phyloP scores from a whole-genome alignment of 257 asterid species.

The Penstemon eatonii region DNA sequence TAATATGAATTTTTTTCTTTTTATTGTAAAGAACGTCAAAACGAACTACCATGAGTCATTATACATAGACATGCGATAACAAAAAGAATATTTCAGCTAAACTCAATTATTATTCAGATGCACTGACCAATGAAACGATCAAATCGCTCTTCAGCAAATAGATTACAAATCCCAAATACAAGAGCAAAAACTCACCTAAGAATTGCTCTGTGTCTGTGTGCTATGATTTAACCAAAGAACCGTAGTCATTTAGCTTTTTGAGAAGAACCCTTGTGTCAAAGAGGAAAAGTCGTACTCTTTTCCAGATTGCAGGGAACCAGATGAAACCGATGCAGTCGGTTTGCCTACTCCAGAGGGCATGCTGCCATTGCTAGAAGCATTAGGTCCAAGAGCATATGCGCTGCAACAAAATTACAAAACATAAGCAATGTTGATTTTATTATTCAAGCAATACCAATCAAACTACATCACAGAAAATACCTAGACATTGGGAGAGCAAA shows the following conservation, averaged over 20 bases:
- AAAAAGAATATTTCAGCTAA: conserved; percentile 43
- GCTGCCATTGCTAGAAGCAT: conserved; percentile 53
- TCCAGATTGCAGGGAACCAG: conserved; percentile 54
- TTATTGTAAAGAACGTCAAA: too few relatives aligned
- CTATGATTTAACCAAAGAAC: conserved; percentile 28
- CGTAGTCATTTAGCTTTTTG: conserved; percentile 52
- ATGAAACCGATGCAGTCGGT: conserved; percentile 44
- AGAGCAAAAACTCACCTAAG: conserved; percentile 40
- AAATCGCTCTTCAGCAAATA: conserved; percentile 41
- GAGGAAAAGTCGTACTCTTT: conserved; percentile 93
- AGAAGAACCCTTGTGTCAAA: conserved; percentile 80
- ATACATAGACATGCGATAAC: conserved; percentile 4
- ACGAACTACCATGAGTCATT: too few relatives aligned
- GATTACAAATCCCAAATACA: conserved; percentile 52
- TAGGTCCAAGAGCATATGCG: conserved; percentile 47
- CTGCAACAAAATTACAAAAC: conserved; percentile 42
- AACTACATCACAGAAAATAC: conserved; percentile 35
- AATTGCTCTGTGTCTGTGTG: conserved; percentile 23
- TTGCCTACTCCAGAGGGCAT: conserved; percentile 42
- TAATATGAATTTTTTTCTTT: too few relatives aligned
- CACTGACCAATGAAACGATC: conserved; percentile 41
- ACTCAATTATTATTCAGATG: conserved; percentile 39
- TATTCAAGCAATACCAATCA: conserved; percentile 4
- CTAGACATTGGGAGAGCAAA: conserved; percentile 52
- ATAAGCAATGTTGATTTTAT: neutral